Evolutionary conservation across 306 rosid species (phyloP), one percentile per base, ranked within the genome.

Genomic region (Prosopis cineraria): DNA sequence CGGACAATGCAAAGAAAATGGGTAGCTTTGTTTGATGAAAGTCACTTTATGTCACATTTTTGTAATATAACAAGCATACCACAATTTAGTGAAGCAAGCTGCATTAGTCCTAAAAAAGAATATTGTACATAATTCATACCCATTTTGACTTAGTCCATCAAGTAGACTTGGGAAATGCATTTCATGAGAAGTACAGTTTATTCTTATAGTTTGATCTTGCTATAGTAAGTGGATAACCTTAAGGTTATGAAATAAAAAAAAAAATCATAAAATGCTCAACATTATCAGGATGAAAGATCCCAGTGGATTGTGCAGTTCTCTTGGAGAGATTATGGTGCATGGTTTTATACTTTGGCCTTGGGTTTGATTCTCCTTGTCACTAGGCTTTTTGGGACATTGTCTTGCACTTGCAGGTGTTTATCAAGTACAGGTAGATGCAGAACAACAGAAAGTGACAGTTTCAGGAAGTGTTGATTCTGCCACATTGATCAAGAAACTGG

Each of bases 391-490:
- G 47, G 14, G 16, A 9, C 3, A 1, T 6, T 4, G 5, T 66
- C 10, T 30, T 76, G 37, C 70, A 92, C 14, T 30, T 68, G 60
- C 74, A 94, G 98, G 98, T 55, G 98, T 94, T 68, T 94, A 84
- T 75, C 92, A 87, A 84, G 97, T 94, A 22, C 84, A 60, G 64
- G 76, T 92, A 65, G 95, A 92, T 68, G 87, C 90, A 56, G 97
- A 92, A 13, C 96, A 94, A 74, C 97, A 92, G 69, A 94, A 83
- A 58, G 98, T 94, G 31, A 88, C 97, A 24, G 95, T 92, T 82
- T 84, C 82, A 39, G 97, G 98, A 5, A 66, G 84, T 85, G 92
- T 94, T 25, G 97, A 94, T 84, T 75, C 95, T 63, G 86, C 72
- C 4, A 87, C 88, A 22, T 73, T 94, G 97, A 92, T 94, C 79